These are phyloP conservation scores for Baorangia bicolor DNA, from an alignment of 768 basidiomycete genomes.

Conservation along the genomic window DNA sequence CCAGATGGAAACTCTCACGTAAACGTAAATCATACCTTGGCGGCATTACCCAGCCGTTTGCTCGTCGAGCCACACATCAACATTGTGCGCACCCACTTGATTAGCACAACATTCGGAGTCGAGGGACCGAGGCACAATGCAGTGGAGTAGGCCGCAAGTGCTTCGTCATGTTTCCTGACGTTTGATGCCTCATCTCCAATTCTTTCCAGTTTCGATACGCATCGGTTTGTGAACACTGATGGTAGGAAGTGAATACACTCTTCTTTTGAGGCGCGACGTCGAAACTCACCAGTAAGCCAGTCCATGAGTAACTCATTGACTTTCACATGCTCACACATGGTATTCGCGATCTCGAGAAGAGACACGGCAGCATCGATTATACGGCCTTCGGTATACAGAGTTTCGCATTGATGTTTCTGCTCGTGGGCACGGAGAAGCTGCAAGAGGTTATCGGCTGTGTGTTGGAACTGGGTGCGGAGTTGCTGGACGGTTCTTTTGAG, in stretches of 20 bases:
- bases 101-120: background rate
- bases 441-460: background rate
- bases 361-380: background rate
- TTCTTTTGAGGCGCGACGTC: rapidly evolving
- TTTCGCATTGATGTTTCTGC: conserved; percentile 5
- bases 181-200: background rate
- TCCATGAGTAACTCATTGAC: background rate
- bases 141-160: background rate
- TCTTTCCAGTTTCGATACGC: background rate
- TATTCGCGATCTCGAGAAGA: background rate
- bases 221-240: conserved; percentile 4
- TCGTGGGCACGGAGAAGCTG: background rate
- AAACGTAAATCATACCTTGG: background rate
- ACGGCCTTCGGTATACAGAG: background rate
- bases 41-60: background rate
- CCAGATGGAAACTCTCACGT: background rate
- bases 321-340: background rate
- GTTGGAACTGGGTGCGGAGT: background rate
- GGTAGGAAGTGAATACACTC: background rate
- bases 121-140: background rate
- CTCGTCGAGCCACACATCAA: background rate
- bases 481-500: background rate
- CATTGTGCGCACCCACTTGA: background rate
- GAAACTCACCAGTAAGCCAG: conserved; percentile 8
- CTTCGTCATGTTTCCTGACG: background rate